phyloP scores from a whole-genome alignment of 2,329 filamentous ascomycete genomes.

The Nemania diffusa region DNA sequence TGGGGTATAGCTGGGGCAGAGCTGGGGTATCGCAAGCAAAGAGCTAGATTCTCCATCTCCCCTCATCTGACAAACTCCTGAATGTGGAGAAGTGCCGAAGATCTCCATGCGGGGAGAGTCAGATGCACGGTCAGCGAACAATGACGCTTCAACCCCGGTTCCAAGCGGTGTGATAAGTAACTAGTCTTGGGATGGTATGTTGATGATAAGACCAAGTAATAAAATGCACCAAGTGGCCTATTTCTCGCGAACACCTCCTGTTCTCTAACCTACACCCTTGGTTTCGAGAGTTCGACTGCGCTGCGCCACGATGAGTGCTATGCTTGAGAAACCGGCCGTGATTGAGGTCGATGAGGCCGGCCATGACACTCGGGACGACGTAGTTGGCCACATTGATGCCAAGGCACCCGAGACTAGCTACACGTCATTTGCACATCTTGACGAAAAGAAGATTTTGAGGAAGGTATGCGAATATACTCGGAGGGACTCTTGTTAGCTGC shows the following conservation, averaged over 20 bases:
- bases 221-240: neutral
- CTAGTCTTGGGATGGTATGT: neutral
- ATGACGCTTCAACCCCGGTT: neutral
- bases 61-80: conserved; percentile 12
- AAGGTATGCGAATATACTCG: conserved; percentile 54
- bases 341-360: conserved; percentile 35
- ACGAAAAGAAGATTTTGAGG: conserved; percentile 68
- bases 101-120: conserved; percentile 17
- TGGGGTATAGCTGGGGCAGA: too few species aligned
- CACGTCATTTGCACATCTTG: conserved; percentile 54
- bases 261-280: neutral
- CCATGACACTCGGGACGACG: conserved; percentile 32
- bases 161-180: conserved; percentile 6
- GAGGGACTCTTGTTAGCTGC: neutral
- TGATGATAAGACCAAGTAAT: neutral
- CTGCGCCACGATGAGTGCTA: conserved; percentile 35
- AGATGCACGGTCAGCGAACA: conserved; percentile 14
- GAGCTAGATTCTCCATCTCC: neutral
- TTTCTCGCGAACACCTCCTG: neutral
- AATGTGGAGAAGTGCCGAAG: conserved; percentile 18
- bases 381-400: conserved; percentile 39
- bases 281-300: neutral
- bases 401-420: conserved; percentile 40
- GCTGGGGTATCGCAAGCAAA: neutral
- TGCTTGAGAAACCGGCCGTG: conserved; percentile 37